Evolutionary conservation across 768 basidiomycete species (phyloP).

Genomic region (Agrocybe chaxingu): DNA sequence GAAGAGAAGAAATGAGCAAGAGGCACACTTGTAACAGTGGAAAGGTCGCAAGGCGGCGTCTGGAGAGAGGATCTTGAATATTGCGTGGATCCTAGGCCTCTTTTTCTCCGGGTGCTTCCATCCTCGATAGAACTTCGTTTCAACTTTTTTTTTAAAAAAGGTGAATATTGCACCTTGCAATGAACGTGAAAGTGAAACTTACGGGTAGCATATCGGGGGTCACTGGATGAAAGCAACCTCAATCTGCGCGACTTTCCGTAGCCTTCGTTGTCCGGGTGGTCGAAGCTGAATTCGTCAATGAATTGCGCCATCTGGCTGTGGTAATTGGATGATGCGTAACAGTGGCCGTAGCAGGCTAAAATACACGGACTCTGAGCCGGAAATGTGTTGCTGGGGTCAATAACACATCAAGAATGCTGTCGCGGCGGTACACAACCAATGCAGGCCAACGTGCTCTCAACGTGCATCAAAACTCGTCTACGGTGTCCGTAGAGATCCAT

Average conservation of each 20-base stretch:
- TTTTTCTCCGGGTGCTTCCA: slow-evolving; percentile 57
- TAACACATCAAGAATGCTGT: not conserved
- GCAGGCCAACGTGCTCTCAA: no score
- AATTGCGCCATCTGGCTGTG: slow-evolving; percentile 18
- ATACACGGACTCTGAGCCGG: not conserved
- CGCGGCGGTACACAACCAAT: no score
- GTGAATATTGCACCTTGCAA: not conserved
- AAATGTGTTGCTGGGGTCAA: no score
- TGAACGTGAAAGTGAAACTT: slow-evolving; percentile 13
- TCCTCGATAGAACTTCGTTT: slow-evolving; percentile 45
- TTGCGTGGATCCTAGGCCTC: slow-evolving; percentile 42
- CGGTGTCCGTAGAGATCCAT: no score
- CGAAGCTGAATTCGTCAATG: slow-evolving; percentile 39
- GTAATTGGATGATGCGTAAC: slow-evolving; percentile 6
- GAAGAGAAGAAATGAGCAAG: not conserved
- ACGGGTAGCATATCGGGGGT: slow-evolving; percentile 39
- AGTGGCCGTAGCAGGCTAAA: not conserved
- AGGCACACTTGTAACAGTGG: slow-evolving; percentile 40
- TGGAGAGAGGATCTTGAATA: slow-evolving; percentile 50
- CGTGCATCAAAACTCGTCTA: no score
- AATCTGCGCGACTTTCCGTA: slow-evolving; percentile 41
- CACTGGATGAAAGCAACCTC: slow-evolving; percentile 31
- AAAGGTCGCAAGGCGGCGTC: slow-evolving; percentile 41
- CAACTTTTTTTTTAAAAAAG: slow-evolving; percentile 33
- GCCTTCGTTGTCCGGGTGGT: slow-evolving; percentile 38